Conservation (phyloP, 495 filamentous ascomycete genomes). For the Terfezia claveryi region DNA sequence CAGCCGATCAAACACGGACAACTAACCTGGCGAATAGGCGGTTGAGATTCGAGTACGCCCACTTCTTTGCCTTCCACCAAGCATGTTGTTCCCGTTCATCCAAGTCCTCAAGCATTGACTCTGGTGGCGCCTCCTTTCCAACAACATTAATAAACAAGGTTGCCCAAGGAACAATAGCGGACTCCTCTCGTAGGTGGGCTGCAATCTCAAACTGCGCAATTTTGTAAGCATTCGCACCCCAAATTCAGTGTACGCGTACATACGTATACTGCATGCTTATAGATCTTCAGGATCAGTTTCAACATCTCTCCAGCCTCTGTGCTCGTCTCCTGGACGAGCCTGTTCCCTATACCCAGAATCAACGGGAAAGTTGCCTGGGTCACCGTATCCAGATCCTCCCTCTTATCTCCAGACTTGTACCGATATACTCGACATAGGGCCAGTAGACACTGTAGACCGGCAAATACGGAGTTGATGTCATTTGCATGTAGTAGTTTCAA, state of each 20-base stretch:
- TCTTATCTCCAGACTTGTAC: slow-evolving; percentile 67
- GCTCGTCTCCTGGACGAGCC: slow-evolving; percentile 70
- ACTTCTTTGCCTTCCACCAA: slow-evolving; percentile 99
- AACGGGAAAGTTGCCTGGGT: slow-evolving; percentile 81
- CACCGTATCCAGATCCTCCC: slow-evolving; percentile 81
- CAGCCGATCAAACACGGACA: background rate
- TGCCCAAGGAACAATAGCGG: slow-evolving; percentile 81
- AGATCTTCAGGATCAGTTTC: slow-evolving; percentile 78
- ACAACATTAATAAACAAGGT: slow-evolving; percentile 79
- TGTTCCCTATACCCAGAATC: slow-evolving; percentile 63
- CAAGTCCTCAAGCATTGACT: slow-evolving; percentile 56
- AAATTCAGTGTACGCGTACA: slow-evolving; percentile 20
- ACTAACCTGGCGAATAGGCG: slow-evolving; percentile 74
- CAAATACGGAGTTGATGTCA: slow-evolving; percentile 66
- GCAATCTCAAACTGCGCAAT: slow-evolving; percentile 59
- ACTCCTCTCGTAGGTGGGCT: slow-evolving; percentile 47
- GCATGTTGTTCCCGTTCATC: slow-evolving; percentile 79
- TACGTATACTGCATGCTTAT: slow-evolving; percentile 95
- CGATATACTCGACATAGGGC: slow-evolving; percentile 83
- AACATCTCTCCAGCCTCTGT: slow-evolving; percentile 93
- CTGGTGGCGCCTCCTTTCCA: slow-evolving; percentile 58
- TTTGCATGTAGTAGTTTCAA: slow-evolving; percentile 63
- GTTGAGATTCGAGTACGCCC: slow-evolving; percentile 94
- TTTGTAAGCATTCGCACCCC: slow-evolving; percentile 12
- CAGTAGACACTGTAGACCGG: slow-evolving; percentile 80